Conservation (phyloP, 768 basidiomycete genomes). For the Kwoniella shandongensis region DNA sequence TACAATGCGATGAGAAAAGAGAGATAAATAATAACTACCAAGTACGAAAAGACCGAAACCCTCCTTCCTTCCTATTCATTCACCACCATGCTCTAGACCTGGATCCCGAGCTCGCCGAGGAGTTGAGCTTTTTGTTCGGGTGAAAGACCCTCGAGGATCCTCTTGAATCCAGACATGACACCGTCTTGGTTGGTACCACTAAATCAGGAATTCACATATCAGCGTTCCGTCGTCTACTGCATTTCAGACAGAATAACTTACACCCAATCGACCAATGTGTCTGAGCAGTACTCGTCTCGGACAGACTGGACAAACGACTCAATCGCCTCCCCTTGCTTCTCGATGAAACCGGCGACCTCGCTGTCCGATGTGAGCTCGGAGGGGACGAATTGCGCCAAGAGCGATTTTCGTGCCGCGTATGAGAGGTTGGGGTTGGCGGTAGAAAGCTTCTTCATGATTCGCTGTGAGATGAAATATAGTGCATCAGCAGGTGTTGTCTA, state of each 20-base stretch:
- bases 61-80: too few species aligned
- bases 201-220: background rate
- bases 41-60: background rate
- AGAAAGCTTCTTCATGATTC: conserved; percentile 58
- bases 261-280: conserved; percentile 43
- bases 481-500: background rate
- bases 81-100: background rate
- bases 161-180: conserved; percentile 43
- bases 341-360: conserved; percentile 42
- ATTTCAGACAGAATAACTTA: conserved; percentile 21
- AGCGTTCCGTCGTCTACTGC: background rate
- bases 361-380: conserved; percentile 28
- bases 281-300: conserved; percentile 40
- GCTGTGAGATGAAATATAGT: conserved; percentile 51
- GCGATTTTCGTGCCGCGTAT: conserved; percentile 64
- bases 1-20: conserved; percentile 4
- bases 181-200: conserved; percentile 42
- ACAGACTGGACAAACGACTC: conserved; percentile 35
- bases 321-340: conserved; percentile 33
- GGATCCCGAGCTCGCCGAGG: conserved; percentile 28
- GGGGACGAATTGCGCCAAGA: conserved; percentile 65
- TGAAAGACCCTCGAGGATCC: conserved; percentile 38
- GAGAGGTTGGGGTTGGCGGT: conserved; percentile 72
- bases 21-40: conserved; percentile 1
- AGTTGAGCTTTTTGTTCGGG: conserved; percentile 37